phyloP scores from a whole-genome alignment of 2,329 filamentous ascomycete genomes.

The Amylocarpus encephaloides region DNA sequence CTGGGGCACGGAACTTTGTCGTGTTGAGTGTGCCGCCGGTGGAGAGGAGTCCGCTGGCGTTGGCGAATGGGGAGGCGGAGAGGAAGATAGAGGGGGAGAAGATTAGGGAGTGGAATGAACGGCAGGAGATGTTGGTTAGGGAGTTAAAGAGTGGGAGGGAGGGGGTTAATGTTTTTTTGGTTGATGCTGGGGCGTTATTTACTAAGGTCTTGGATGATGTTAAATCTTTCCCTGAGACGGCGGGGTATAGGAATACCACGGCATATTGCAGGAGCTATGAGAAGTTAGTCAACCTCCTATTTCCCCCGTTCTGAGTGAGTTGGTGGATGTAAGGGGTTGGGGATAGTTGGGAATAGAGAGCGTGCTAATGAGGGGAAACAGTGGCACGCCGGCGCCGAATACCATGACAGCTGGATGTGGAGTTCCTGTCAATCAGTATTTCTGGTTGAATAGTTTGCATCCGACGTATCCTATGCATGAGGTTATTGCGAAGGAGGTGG shows the following conservation, averaged over 20 bases:
- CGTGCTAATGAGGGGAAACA: constrained; percentile 21
- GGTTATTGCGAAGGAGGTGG: constrained; percentile 46
- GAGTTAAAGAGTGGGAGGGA: constrained; percentile 30
- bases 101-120: constrained; percentile 46
- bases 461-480: constrained; percentile 60
- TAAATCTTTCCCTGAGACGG: constrained; percentile 42
- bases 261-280: constrained; percentile 48
- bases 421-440: constrained; percentile 53
- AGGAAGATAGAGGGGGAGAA: constrained; percentile 36
- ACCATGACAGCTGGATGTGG: constrained; percentile 41
- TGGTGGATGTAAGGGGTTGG: not conserved
- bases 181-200: constrained; percentile 48
- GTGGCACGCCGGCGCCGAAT: constrained; percentile 39
- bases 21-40: constrained; percentile 54
- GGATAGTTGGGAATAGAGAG: not conserved
- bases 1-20: constrained; percentile 51
- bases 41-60: constrained; percentile 45
- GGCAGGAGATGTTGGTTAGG: constrained; percentile 37
- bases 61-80: constrained; percentile 33
- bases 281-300: constrained; percentile 38
- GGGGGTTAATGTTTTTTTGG: constrained; percentile 44
- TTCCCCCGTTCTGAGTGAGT: not conserved
- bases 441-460: constrained; percentile 58
- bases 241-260: constrained; percentile 48
- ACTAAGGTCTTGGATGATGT: constrained; percentile 47